Percentiles rank a stretch among this genome's conserved stretches.
These are phyloP conservation scores for Fusarium euwallaceae DNA, from an alignment of 2,329 filamentous ascomycete species.

Conservation along the genomic window DNA sequence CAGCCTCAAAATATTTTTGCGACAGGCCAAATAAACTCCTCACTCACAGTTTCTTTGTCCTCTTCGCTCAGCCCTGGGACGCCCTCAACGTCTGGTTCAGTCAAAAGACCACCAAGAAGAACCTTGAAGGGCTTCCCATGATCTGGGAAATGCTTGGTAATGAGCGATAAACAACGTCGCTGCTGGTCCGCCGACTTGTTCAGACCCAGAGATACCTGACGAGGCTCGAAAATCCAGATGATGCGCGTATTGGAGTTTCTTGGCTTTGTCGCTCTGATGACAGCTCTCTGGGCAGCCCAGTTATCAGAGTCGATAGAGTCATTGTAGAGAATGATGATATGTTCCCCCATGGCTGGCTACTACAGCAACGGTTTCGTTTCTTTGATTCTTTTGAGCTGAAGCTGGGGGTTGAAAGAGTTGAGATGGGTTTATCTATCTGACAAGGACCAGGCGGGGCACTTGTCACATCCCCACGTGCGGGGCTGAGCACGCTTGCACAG, in stretches of 20 bases:
- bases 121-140: conserved; percentile 34
- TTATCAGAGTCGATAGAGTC: conserved; percentile 47
- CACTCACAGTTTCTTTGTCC: conserved; percentile 33
- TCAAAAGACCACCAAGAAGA: conserved; percentile 38
- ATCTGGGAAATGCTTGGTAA: conserved; percentile 31
- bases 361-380: not conserved
- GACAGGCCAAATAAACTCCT: not conserved
- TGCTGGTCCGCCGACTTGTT: conserved; percentile 31
- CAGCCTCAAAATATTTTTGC: not conserved
- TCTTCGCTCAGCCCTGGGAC: conserved; percentile 12
- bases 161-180: conserved; percentile 28
- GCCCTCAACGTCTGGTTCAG: conserved; percentile 29
- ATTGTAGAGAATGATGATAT: conserved; percentile 45
- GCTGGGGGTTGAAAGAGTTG: not conserved
- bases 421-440: conserved; percentile 2
- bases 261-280: conserved; percentile 26
- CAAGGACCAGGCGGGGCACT: not conserved
- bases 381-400: not conserved
- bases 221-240: conserved; percentile 45
- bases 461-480: conserved; percentile 1
- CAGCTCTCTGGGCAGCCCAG: conserved; percentile 39
- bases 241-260: conserved; percentile 24
- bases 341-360: conserved; percentile 31
- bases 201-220: conserved; percentile 41
- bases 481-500: not conserved